Evolutionary conservation across 805 yeast genomes (phyloP).

Genomic region (Saturnispora serradocipensis): DNA sequence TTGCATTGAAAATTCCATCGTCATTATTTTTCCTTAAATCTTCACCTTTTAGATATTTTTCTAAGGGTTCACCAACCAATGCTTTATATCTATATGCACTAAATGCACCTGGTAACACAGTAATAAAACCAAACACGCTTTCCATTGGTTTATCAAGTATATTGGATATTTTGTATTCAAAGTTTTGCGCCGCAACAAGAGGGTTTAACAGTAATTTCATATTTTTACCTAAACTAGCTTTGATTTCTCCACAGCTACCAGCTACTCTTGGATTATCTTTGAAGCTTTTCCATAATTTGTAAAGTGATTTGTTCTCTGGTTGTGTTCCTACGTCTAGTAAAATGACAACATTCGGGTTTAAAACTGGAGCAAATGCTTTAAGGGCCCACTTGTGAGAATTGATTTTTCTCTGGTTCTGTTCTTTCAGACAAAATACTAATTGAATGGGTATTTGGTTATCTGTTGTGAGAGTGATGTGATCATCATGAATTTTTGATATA

Average conservation of each 20-base stretch:
- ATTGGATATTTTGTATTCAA: slow-evolving; percentile 93
- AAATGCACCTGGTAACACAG: slow-evolving; percentile 94
- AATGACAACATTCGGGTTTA: slow-evolving; percentile 76
- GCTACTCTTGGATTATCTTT: slow-evolving; percentile 65
- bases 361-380: slow-evolving; percentile 78
- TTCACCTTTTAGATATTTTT: slow-evolving; percentile 89
- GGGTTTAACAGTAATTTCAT: slow-evolving; percentile 58
- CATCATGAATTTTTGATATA: slow-evolving; percentile 49
- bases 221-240: slow-evolving; percentile 63
- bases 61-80: slow-evolving; percentile 73
- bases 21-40: slow-evolving; percentile 53
- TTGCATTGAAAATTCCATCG: slow-evolving; percentile 82
- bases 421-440: slow-evolving; percentile 81
- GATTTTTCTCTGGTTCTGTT: slow-evolving; percentile 79
- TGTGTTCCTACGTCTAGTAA: slow-evolving; percentile 91
- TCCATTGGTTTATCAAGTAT: slow-evolving; percentile 94
- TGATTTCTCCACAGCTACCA: slow-evolving; percentile 97
- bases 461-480: slow-evolving; percentile 57
- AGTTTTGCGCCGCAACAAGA: slow-evolving; percentile 90
- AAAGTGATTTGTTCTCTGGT: slow-evolving; percentile 77
- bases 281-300: slow-evolving; percentile 84
- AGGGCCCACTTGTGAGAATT: slow-evolving; percentile 97
- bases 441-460: slow-evolving; percentile 74
- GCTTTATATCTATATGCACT: slow-evolving; percentile 89
- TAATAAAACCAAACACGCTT: slow-evolving; percentile 86